Evolutionary conservation across 805 yeast species (phyloP), one percentile per base, ranked within the genome.

Genomic region (Pichia kluyveri): DNA sequence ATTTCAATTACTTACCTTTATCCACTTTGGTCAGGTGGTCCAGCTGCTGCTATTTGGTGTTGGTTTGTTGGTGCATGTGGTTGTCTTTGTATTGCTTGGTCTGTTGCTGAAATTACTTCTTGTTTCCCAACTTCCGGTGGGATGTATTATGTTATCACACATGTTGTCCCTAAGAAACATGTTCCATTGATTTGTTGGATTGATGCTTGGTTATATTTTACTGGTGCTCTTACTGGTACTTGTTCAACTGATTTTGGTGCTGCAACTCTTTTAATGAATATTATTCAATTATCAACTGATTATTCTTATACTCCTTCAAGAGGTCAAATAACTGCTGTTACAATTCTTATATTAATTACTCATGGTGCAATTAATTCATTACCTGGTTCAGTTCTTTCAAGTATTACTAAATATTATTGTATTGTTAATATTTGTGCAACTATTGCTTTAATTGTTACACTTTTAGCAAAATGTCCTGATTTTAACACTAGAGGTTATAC

Each of bases 31-130:
- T 64, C 77, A 9, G 80, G 82, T 14, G 86, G 86, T 4, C 79
- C 84, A 9, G 80, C 80, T n/a, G 73, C 80, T 2, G 71, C 72
- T 18, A 75, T 77, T 10, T 80, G 84, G 84, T 76, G 81, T 46
- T 80, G 84, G 83, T 63, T 76, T 49, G 68, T 73, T 40, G 75
- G 80, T 41, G 74, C 78, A 12, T 45, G 69, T 37, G 80, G 82
- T 44, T 75, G 82, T 51, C 61, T 79, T 53, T 67, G 71, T 52
- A 75, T 76, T 43, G 84, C 84, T 8, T 60, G 69, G 57, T 68
- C 75, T 18, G 75, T 75, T 63, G 69, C 77, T 23, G 71, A 73
- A 45, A 66, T 74, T 49, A 76, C 77, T 3, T 71, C 77, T 1
- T 62, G 75, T 45, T 72, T 73, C 65, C 80, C 80, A 44, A 75